Base-by-base conservation (phyloP, 2,329 filamentous ascomycete genomes). In the Trichoderma cornu-damae region DNA sequence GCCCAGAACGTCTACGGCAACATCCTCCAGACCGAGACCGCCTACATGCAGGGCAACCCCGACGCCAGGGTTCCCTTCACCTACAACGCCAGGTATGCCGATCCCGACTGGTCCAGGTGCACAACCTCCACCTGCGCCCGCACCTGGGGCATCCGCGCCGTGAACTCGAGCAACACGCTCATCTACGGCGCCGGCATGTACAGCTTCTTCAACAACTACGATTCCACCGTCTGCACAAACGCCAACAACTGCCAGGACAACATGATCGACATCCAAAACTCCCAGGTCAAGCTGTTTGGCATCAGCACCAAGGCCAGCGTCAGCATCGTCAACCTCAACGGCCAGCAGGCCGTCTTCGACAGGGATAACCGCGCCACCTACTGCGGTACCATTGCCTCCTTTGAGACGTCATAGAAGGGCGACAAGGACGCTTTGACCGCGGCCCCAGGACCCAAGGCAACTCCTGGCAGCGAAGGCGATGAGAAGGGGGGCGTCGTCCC, bases 21-120 rank as follows among this genome's bases (percentile, higher is more conserved):
- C 9, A 75, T 89, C 50, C 90, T 96, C 66, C 92, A 96, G 75
- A 89, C 89, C 3, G 93, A 96, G 75, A 96, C 91, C 4, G 88
- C 91, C 30, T 91, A 89, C 77, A 90, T 87, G 79, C 89, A 96
- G 75, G 82, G 87, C 69, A 92, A 93, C 75, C 90, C 91, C 4
- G 81, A 87, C 63, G 82, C 89, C 2, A 78, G 81, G 8, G 77
- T 81, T 8, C 88, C 86, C 37, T 90, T 88, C 71, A 75, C 75
- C 0, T 73, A 77, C 61, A 83, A 86, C 65, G 62, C 78, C 16
- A 73, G 73, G 6, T 88, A 79, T 65, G 72, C 71, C 46, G 89
- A 93, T 68, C 88, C 91, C 0, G 79, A 85, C 64, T 96, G 94
- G 69, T 76, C 73, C 18, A 67, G 62, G 59, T 89, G 87, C 71